Base-by-base conservation (phyloP, 2,329 filamentous ascomycete species). In the Akanthomyces dipterigenus region DNA sequence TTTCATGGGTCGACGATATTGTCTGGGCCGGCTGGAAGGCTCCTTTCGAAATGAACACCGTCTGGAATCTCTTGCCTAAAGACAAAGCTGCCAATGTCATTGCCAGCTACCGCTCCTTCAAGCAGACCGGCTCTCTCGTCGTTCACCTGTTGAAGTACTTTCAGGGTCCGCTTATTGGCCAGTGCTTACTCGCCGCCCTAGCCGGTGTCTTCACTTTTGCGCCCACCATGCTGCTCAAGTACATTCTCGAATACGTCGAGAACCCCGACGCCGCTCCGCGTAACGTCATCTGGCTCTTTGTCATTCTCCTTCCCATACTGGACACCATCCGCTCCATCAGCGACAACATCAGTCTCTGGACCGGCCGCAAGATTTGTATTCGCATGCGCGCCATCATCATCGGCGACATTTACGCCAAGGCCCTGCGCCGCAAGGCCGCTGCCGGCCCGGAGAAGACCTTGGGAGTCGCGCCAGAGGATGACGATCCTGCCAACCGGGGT, bases 341-440 rank as follows among this genome's bases (percentile, higher is more conserved):
- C 36, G 91, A 95, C 73, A 90, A 89, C 22, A 90, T 95, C 73
- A 90, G 91, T 9, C 81, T 99, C 0, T 99, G 91, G 90, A 89
- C 96, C 63, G 95, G 95, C 18, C 88, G 95, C 61, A 96, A 92
- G 74, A 90, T 98, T 64, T 97, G 93, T 75, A 93, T 99, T 68
- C 88, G 91, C 64, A 82, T 98, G 48, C 89, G 93, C 64, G 93
- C 95, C 55, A 95, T 99, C 70, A 92, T 99, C 64, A 91, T 99
- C 66, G 95, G 95, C 60, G 95, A 99, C 70, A 95, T 99, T 51
- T 99, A 99, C 72, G 90, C 92, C 62, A 99, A 99, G 77, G 91
- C 95, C 1, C 82, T 99, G 20, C 87, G 96, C 65, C 88, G 95
- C 67, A 96, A 96, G 75, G 93, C 92, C 20, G 88, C 91, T 24